Conservation (phyloP, 768 basidiomycete species). For the Trametes cubensis region DNA sequence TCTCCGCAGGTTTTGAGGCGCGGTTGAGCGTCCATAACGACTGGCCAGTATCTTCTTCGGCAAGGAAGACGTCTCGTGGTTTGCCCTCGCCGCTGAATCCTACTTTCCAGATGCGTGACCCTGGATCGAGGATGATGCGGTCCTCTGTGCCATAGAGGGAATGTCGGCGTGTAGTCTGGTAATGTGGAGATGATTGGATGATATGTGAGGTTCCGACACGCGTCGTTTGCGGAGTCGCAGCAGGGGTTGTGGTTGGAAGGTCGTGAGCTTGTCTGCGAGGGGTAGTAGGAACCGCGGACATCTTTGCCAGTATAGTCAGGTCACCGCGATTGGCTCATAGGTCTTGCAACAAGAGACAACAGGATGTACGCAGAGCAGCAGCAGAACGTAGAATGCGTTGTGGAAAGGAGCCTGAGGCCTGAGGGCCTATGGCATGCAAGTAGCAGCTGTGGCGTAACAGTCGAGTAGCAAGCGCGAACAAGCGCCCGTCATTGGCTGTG, state of each 20-base stretch:
- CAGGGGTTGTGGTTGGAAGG: constrained; percentile 16
- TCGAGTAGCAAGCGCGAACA: not conserved
- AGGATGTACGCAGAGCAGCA: not conserved
- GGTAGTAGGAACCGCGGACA: constrained; percentile 41
- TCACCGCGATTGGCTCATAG: not conserved
- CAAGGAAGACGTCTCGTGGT: constrained; percentile 85
- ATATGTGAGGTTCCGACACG: constrained; percentile 50
- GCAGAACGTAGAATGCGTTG: no score
- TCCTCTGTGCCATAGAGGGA: constrained; percentile 97
- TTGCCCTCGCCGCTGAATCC: constrained; percentile 96
- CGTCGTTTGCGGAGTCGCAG: constrained; percentile 60
- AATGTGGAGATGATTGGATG: constrained; percentile 80
- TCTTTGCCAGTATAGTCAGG: constrained; percentile 11
- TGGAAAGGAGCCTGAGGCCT: no score
- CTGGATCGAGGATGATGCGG: constrained; percentile 92
- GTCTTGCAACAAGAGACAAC: not conserved
- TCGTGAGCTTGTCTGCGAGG: constrained; percentile 29
- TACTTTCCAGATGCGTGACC: constrained; percentile 93
- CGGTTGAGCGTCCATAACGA: constrained; percentile 65
- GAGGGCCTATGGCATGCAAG: no score
- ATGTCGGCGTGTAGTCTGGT: constrained; percentile 82
- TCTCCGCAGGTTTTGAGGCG: constrained; percentile 53
- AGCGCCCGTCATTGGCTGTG: not conserved
- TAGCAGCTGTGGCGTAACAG: no score
- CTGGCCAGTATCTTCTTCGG: constrained; percentile 44